Base-by-base conservation (phyloP, 2,329 filamentous ascomycete species). In the Alternaria brassicicola region DNA sequence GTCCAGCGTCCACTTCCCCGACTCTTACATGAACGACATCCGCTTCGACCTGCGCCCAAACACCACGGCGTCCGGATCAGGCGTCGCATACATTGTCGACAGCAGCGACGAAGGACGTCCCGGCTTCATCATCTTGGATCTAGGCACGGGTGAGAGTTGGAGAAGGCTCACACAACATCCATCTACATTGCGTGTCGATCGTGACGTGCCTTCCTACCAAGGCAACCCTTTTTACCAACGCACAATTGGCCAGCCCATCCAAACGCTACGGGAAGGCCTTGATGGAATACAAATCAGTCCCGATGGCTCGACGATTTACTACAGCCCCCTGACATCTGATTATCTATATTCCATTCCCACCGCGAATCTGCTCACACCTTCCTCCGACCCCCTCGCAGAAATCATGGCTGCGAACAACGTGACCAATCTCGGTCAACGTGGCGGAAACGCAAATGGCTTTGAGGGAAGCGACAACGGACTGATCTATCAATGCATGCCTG, bases 21-120 rank as follows among this genome's bases (percentile, higher is more conserved):
- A 81, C 60, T 80, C 76, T 28, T 84, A 84, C 63, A 77, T 83
- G 38, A 84, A 84, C 66, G 82, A 84, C 56, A 76, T 84, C 19
- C 80, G 83, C 45, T 81, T 85, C 65, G 82, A 85, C 62, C 75
- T 84, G 26, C 76, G 76, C 15, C 54, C 78, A 1, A 67, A 69
- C 31, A 39, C 79, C 12, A 80, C 78, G 0, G 57, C 72, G n/a
- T 77, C 75, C 6, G 80, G 81, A 10, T 61, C 77, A 35, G 82
- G 82, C 15, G 65, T 84, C 10, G 82, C 80, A 2, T 85, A 84
- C 66, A 82, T 84, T 62, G 83, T 82, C 31, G 82, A 84, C 66
- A 81, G 78, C 54, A 80, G 77, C 55, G 66, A 72, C 46, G 79
- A 82, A 69, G 68, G 68, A 2, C 78, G 78, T 33, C 84, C 83